Base-by-base conservation (phyloP, 192 early-diverging fungal genomes). In the Chytriomyces confervae region DNA sequence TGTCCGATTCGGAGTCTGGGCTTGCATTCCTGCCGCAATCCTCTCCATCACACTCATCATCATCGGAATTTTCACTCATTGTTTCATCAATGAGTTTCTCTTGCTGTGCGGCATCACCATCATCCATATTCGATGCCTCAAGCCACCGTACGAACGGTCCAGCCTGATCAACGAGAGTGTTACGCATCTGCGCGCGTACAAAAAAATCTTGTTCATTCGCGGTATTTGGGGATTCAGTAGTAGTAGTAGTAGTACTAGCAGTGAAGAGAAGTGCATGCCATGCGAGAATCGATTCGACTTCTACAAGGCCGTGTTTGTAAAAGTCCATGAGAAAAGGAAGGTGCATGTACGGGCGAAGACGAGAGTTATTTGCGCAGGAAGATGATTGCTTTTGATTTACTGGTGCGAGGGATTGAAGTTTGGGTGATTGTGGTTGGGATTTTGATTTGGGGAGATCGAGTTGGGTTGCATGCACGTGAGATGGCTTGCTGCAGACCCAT, bases 1-100 rank as follows among this genome's bases (percentile, higher is more conserved):
- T 36, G 36, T 4, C 36, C 1, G 36, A 36, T 36, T 36, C 36
- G 36, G 36, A 36, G 36, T 36, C 36, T 3, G 36, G 36, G 16
- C 53, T 13, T 57, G 13, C 13, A 20, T 57, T 57, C 16, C 53
- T 20, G 13, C 53, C 53, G 3, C 20, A 57, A 5, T 20, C 20
- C 16, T 20, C 13, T 57, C 53, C 53, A 57, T 66, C 53, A 11
- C 45, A 0, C 69, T 69, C 64, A 68, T 46, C 64, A 68, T 46
- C 53, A 13, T 57, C 53, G 20, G 13, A 13, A 13, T 57, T 20
- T 20, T 57, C 53, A 57, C 53, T 57, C 53, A 57, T 57, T 57
- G 53, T 57, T 20, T 57, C 69, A 53, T 70, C 51, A 53, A 70
- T n/a, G 20, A 24, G 8, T 8, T 29, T 8, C 27, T 70, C 69